Evolutionary conservation across 1,139 yeast species (phyloP).

Genomic region (Yamadazyma aaseri): DNA sequence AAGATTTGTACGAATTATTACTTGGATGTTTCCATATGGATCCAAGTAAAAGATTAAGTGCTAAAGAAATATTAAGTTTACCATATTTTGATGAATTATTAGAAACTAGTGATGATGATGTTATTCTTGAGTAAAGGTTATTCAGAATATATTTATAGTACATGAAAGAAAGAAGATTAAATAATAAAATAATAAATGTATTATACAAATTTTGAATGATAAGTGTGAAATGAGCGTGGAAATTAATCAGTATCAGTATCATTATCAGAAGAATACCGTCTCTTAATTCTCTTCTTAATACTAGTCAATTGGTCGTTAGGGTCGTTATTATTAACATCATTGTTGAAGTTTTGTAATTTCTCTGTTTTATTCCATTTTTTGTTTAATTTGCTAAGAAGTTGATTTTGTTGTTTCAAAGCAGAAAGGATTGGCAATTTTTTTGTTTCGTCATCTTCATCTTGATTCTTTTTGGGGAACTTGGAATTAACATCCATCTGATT

Average conservation of each 20-base stretch:
- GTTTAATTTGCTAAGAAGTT: conserved; percentile 34
- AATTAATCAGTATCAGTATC: conserved; percentile 10
- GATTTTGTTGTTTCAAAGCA: conserved; percentile 26
- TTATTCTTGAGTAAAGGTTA: conserved; percentile 20
- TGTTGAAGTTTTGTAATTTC: not conserved
- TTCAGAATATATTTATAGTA: conserved; percentile 10
- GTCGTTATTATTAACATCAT: conserved; percentile 2
- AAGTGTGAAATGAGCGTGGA: conserved; percentile 1
- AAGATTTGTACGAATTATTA: conserved; percentile 52
- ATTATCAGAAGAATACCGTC: conserved; percentile 16
- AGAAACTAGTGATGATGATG: conserved; percentile 32
- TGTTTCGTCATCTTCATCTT: conserved; percentile 3
- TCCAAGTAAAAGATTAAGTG: conserved; percentile 53
- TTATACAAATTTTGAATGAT: conserved; percentile 4
- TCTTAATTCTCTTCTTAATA: conserved; percentile 6
- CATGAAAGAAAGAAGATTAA: too few species aligned
- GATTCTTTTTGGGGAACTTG: conserved; percentile 6
- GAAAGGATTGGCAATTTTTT: conserved; percentile 11
- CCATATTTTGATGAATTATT: conserved; percentile 51
- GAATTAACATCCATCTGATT: conserved; percentile 10
- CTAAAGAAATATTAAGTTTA: conserved; percentile 53
- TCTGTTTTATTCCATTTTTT: conserved; percentile 36
- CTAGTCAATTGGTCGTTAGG: conserved; percentile 2
- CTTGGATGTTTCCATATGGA: conserved; percentile 56
- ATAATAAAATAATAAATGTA: conserved; percentile 5